Evolutionary conservation across 108 stramenopile genomes (phyloP).

Genomic region (Pseudonitzschia multistriata): DNA sequence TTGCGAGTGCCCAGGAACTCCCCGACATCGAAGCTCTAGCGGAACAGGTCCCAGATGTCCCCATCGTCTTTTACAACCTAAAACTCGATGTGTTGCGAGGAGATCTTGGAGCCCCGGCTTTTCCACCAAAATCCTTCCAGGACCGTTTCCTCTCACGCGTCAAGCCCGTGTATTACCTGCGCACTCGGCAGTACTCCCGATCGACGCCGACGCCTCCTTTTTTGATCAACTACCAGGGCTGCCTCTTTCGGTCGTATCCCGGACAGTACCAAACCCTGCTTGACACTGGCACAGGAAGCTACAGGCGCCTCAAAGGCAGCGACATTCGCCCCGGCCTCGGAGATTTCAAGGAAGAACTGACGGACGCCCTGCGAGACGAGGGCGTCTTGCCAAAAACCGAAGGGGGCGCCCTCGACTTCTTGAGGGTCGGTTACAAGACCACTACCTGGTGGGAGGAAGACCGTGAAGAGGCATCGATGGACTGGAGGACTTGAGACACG

Average conservation of each 20-base stretch:
- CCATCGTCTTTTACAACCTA: constrained; percentile 90
- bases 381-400: constrained; percentile 73
- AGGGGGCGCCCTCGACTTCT: constrained; percentile 69
- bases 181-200: constrained; percentile 90
- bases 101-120: constrained; percentile 91
- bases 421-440: constrained; percentile 87
- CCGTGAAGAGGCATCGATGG: constrained; percentile 68
- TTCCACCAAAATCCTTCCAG: constrained; percentile 87
- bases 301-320: constrained; percentile 66
- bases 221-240: constrained; percentile 93
- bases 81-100: constrained; percentile 91
- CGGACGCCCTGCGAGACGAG: constrained; percentile 76
- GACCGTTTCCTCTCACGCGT: constrained; percentile 84
- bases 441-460: constrained; percentile 94
- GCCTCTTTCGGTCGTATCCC: constrained; percentile 91
- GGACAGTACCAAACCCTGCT: constrained; percentile 89
- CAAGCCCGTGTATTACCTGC: constrained; percentile 90
- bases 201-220: constrained; percentile 83
- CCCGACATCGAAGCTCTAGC: constrained; percentile 90
- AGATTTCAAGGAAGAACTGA: constrained; percentile 88
- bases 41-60: constrained; percentile 33
- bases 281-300: constrained; percentile 86
- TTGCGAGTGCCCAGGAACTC: constrained; percentile 89
- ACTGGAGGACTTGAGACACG: constrained; percentile 63
- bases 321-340: constrained; percentile 79